Percentiles rank a stretch among this genome's conserved stretches.
Evolutionary conservation across 2,329 filamentous ascomycete species (phyloP).

Genomic region (Paecilomyces sp.): DNA sequence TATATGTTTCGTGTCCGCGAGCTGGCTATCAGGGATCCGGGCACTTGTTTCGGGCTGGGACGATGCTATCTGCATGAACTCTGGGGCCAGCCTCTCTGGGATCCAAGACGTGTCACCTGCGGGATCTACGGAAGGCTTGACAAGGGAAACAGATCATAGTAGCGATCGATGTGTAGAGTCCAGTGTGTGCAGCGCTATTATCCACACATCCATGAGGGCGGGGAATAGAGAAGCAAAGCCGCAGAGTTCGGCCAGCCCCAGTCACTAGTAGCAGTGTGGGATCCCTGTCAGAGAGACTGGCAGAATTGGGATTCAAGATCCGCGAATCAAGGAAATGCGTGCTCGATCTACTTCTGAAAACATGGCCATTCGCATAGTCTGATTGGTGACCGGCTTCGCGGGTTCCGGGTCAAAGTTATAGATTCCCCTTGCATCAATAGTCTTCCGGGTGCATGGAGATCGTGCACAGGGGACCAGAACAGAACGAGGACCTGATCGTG

Average conservation of each 20-base stretch:
- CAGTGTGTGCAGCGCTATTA: background rate
- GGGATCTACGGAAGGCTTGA: constrained; percentile 14
- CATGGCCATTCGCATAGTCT: constrained; percentile 17
- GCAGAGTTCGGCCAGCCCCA: constrained; percentile 11
- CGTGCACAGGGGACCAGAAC: constrained; percentile 7
- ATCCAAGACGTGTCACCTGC: constrained; percentile 17
- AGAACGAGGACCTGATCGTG: constrained; percentile 2
- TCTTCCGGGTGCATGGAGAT: constrained; percentile 18
- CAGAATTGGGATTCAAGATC: constrained; percentile 18
- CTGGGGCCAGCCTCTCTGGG: constrained; percentile 10
- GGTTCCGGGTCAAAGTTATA: constrained; percentile 18
- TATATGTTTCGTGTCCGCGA: constrained; percentile 6
- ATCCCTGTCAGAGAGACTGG: constrained; percentile 27
- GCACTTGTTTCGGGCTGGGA: constrained; percentile 8
- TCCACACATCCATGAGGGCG: constrained; percentile 3
- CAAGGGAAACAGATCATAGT: constrained; percentile 11
- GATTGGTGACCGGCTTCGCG: constrained; percentile 29
- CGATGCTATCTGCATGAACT: constrained; percentile 8
- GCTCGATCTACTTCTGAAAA: constrained; percentile 9
- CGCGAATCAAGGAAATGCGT: constrained; percentile 21
- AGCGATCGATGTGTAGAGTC: constrained; percentile 10
- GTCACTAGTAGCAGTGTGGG: constrained; percentile 1
- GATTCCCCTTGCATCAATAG: constrained; percentile 32
- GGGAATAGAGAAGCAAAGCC: constrained; percentile 2
- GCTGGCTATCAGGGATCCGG: background rate